Base-by-base conservation (phyloP, 805 yeast species). In the Saccharomycopsis oosterbeekiorum region DNA sequence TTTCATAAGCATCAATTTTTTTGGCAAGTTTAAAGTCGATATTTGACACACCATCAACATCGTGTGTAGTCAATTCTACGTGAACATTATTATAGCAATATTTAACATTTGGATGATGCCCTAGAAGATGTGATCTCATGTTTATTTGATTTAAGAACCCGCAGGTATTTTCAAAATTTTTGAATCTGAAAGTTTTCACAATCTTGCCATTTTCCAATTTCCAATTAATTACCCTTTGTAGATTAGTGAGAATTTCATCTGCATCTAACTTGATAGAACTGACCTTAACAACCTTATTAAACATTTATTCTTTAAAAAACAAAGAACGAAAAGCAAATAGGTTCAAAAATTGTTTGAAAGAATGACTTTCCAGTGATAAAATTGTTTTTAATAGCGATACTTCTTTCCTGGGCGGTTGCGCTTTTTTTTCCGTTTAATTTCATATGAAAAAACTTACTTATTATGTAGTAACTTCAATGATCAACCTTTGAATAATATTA, bases 61-160 rank as follows among this genome's bases (percentile, higher is more conserved):
- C 94, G 67, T 88, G 94, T 0, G 93, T 88, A 1, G 84, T 80
- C 43, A 86, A 69, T 29, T 75, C 73, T 2, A 88, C 63, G 15
- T 75, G 73, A 1, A 86, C 87, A 37, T 74, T 72, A 64, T 83
- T 88, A 67, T 86, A 88, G 0, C 83, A 78, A 2, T 86, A 86
- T 0, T 75, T 76, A 12, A 88, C 81, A 0, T 84, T 83, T 0
- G 94, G 93, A 69, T 88, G 96, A 67, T 88, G 93, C 3, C 83
- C 85, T 67, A 73, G 70, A 0, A 76, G 67, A 68, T 85, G 87
- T 0, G 88, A 78, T 58, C 83, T 72, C 72, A 80, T 70, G 1
- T 89, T 79, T 1, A 87, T 78, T 55, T 77, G 76, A 34, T 81
- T 84, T 19, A 88, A 71, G 67, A 86, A 85, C 10, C 80, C 74